These are phyloP conservation scores for Metschnikowia gelsemii DNA, from an alignment of 805 yeast genomes.

Conservation along the genomic window DNA sequence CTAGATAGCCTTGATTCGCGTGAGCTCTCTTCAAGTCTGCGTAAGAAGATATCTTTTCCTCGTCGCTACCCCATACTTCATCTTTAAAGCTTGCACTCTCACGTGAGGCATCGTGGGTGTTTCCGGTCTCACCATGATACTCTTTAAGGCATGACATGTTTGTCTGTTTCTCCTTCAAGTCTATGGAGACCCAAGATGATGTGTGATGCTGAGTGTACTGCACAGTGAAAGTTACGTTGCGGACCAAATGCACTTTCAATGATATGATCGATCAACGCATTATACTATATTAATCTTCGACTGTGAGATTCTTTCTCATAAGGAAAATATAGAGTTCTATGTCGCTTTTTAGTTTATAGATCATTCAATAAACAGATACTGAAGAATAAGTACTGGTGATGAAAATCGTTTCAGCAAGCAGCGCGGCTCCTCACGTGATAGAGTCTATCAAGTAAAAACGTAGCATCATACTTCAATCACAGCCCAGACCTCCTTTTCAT, in stretches of 20 bases:
- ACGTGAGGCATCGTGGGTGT: not conserved
- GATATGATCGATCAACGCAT: too few species aligned
- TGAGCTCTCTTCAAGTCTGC: slow-evolving; percentile 55
- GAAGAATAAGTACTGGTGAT: not conserved
- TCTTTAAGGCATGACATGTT: slow-evolving; percentile 17
- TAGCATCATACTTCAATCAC: not conserved
- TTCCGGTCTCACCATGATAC: slow-evolving; percentile 8
- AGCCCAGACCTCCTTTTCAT: not conserved
- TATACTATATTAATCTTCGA: too few species aligned
- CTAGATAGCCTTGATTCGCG: slow-evolving; percentile 77
- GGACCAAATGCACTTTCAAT: too few species aligned
- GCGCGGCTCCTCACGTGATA: slow-evolving; percentile 10
- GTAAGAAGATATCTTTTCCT: slow-evolving; percentile 21
- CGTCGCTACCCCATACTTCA: slow-evolving; percentile 39
- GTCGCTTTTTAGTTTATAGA: too few species aligned
- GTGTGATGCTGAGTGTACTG: not conserved
- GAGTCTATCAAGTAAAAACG: slow-evolving; percentile 6
- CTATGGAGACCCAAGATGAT: not conserved
- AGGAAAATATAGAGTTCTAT: too few species aligned
- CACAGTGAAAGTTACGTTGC: too few species aligned
- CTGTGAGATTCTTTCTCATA: too few species aligned
- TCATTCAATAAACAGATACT: too few species aligned
- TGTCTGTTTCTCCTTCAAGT: not conserved
- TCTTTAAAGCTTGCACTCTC: slow-evolving; percentile 12
- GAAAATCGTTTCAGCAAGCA: not conserved